Evolutionary conservation across 2,329 filamentous ascomycete genomes (phyloP).

Genomic region (Geoglossum cookeanum): DNA sequence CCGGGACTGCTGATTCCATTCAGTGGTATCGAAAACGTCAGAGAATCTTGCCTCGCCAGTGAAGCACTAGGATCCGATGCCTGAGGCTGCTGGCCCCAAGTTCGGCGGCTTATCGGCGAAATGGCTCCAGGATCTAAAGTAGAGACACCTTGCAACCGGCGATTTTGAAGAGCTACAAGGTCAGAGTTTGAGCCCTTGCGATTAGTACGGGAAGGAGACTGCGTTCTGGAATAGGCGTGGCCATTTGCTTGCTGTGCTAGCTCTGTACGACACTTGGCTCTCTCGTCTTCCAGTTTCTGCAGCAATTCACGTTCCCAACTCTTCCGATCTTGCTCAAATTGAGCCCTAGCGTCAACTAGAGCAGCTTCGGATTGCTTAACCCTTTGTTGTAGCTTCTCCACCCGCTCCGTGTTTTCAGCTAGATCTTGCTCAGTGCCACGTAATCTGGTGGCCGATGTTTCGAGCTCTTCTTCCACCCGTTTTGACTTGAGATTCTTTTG

Average conservation of each 20-base stretch:
- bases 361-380: constrained; percentile 44
- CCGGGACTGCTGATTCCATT: constrained; percentile 20
- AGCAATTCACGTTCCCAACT: constrained; percentile 35
- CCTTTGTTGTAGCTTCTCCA: constrained; percentile 44
- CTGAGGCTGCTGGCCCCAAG: background rate
- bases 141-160: background rate
- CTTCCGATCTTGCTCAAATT: constrained; percentile 40
- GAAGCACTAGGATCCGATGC: background rate
- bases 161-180: background rate
- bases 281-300: constrained; percentile 46
- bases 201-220: constrained; percentile 23
- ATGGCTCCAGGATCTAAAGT: background rate
- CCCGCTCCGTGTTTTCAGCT: constrained; percentile 35
- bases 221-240: constrained; percentile 11
- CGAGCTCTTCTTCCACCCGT: constrained; percentile 64
- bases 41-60: background rate
- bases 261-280: constrained; percentile 36
- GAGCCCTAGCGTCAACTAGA: constrained; percentile 36
- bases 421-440: constrained; percentile 46
- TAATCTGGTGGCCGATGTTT: constrained; percentile 45
- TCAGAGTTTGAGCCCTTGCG: constrained; percentile 18
- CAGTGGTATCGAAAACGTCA: constrained; percentile 8
- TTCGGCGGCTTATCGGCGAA: background rate
- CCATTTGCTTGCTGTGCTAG: constrained; percentile 11
- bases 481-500: constrained; percentile 44